These are phyloP conservation scores for Metschnikowia henanensis DNA, from an alignment of 805 yeast genomes.

Conservation along the genomic window DNA sequence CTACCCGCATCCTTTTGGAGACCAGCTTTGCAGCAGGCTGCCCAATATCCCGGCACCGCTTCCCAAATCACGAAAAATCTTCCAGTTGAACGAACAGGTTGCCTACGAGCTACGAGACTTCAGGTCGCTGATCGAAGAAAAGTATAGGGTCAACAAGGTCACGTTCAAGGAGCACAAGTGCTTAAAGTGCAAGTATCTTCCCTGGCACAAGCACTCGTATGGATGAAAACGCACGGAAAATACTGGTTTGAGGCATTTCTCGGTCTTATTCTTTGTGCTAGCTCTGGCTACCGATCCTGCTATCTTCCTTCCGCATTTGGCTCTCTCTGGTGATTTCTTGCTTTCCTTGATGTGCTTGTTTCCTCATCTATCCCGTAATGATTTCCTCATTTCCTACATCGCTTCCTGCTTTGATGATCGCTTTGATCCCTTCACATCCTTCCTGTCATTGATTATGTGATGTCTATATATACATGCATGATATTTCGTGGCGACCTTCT, in stretches of 20 bases:
- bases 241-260: no score
- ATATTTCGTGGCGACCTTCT: conserved; percentile 1
- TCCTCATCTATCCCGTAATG: no score
- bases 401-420: no score
- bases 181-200: conserved; percentile 17
- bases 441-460: conserved; percentile 5
- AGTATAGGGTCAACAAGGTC: conserved; percentile 11
- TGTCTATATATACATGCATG: conserved; percentile 7
- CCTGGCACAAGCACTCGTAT: conserved; percentile 17
- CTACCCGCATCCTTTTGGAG: not conserved
- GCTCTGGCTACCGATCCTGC: no score
- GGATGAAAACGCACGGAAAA: no score
- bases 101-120: conserved; percentile 15
- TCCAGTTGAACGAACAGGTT: conserved; percentile 16
- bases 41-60: conserved; percentile 7
- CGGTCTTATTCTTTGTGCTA: no score
- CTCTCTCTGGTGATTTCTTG: not conserved
- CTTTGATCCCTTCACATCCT: no score
- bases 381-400: no score
- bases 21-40: conserved; percentile 5
- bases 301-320: no score
- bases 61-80: conserved; percentile 11
- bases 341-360: no score
- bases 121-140: conserved; percentile 14
- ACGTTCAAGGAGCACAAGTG: conserved; percentile 13